A percentile compares a stretch with the other conserved stretches of the same genome.
These are phyloP conservation scores for Tetrapisispora phaffii DNA, from an alignment of 805 yeast species.

Conservation along the genomic window DNA sequence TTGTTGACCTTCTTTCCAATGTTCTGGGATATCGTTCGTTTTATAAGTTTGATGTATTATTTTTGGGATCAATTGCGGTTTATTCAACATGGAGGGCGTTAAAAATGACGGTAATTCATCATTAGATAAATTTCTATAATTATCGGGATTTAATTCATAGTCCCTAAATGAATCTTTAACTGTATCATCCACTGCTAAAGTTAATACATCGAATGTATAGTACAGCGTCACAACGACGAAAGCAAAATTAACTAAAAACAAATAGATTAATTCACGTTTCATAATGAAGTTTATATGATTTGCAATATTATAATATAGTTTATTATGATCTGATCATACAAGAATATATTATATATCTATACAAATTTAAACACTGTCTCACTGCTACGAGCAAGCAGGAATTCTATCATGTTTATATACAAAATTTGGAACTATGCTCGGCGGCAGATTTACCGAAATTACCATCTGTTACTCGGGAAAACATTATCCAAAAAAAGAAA, in stretches of 20 bases:
- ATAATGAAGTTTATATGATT: slow-evolving; percentile 22
- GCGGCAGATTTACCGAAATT: no score
- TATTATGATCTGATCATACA: no score
- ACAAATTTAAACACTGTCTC: no score
- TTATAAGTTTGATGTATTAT: slow-evolving; percentile 91
- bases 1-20: slow-evolving; percentile 70
- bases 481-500: no score
- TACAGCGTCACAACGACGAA: slow-evolving; percentile 44
- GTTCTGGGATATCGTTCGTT: slow-evolving; percentile 62
- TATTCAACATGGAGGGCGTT: not conserved
- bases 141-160: slow-evolving; percentile 42
- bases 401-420: no score
- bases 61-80: slow-evolving; percentile 55
- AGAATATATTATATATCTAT: no score
- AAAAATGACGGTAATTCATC: not conserved
- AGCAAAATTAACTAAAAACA: slow-evolving; percentile 47
- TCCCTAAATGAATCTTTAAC: slow-evolving; percentile 50
- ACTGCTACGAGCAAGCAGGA: no score
- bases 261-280: slow-evolving; percentile 54
- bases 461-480: no score
- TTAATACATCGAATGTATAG: slow-evolving; percentile 58
- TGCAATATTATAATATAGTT: no score
- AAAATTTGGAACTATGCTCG: no score
- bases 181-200: slow-evolving; percentile 60
- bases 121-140: not conserved